Evolutionary conservation across 768 basidiomycete genomes (phyloP), one percentile per base, ranked within the genome.

Genomic region (Steccherinum ochraceum): DNA sequence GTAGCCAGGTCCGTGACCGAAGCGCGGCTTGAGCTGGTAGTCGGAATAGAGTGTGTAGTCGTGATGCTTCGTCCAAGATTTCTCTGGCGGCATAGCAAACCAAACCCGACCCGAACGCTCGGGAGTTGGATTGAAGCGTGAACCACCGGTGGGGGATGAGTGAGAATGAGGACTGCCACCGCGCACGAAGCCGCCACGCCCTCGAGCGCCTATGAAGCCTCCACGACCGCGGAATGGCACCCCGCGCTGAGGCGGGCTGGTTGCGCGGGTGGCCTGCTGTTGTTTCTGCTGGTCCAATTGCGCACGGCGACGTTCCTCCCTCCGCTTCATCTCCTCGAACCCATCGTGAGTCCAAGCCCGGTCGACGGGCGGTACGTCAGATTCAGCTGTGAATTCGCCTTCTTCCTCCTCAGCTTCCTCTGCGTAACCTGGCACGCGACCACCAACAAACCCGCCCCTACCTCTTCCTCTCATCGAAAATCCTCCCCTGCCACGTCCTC

Each of bases 271-370:
- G 3, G 16, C 26, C 2, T 51, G 42, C 12, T 24, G 46, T 50
- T 61, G 67, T 11, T n/a, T n/a, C 11, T 39, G 11, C 35, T 39
- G 35, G 35, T 39, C n/a, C 40, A 64, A 61, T 43, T 70, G 70
- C n/a, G 55, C 24, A 4, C 64, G 59, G 35, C 69, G 69, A 48
- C 75, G 73, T 52, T 89, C 86, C 52, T 91, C 89, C 58, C 77
- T 78, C 49, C 74, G 75, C 67, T 81, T 89, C 79, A 92, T 79
- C 69, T 94, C 89, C 65, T 92, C 89, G 56, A 84, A 94, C 1
- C 90, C 89, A 61, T 91, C 89, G 61, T 93, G 91, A 0, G 77
- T 83, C 91, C 91, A 93, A 2, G 79, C 65, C 30, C 74, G 78
- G 54, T 90, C 86, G 40, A 86, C 76, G 12, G 80, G 81, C 3